A percentile compares a stretch with the other conserved stretches of the same genome.
Evolutionary conservation across 352 stramenopile species (phyloP).

Genomic region (Phytophthora gonapodyides): DNA sequence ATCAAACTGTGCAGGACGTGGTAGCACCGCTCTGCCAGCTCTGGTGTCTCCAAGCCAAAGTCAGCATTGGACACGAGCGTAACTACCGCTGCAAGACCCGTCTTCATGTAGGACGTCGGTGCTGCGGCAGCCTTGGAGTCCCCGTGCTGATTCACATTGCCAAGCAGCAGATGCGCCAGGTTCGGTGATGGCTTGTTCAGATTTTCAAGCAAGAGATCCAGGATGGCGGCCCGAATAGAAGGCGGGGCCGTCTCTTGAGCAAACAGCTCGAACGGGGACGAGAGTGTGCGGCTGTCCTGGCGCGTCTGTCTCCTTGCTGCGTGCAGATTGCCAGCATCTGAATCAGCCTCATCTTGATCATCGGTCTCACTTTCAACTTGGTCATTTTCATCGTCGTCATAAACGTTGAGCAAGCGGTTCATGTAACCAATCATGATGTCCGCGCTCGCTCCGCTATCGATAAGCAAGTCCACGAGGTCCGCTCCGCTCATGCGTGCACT

Average conservation of each 20-base stretch:
- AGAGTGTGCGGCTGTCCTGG: constrained; percentile 49
- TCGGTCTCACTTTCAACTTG: constrained; percentile 31
- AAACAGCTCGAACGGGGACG: constrained; percentile 54
- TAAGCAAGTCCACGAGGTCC: constrained; percentile 66
- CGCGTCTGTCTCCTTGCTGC: constrained; percentile 45
- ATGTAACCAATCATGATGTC: constrained; percentile 82
- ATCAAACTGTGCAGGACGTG: constrained; percentile 69
- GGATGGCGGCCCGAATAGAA: constrained; percentile 67
- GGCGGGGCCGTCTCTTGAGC: constrained; percentile 39
- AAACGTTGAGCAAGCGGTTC: constrained; percentile 75
- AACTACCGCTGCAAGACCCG: constrained; percentile 67
- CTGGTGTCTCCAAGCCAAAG: constrained; percentile 67
- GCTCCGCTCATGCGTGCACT: constrained; percentile 66
- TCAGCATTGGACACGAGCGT: constrained; percentile 75
- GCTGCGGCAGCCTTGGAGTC: constrained; percentile 31
- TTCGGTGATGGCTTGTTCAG: constrained; percentile 77
- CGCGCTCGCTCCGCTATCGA: constrained; percentile 65
- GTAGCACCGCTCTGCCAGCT: constrained; percentile 68
- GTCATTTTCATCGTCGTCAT: constrained; percentile 55
- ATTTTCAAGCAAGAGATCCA: constrained; percentile 83
- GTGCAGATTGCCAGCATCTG: constrained; percentile 38
- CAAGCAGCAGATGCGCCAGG: constrained; percentile 72
- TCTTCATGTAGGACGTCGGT: constrained; percentile 47
- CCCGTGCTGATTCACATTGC: constrained; percentile 49
- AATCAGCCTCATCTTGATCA: constrained; percentile 29